Evolutionary conservation across 139 green algal species (phyloP).

Genomic region (Yamagishiella unicocca): DNA sequence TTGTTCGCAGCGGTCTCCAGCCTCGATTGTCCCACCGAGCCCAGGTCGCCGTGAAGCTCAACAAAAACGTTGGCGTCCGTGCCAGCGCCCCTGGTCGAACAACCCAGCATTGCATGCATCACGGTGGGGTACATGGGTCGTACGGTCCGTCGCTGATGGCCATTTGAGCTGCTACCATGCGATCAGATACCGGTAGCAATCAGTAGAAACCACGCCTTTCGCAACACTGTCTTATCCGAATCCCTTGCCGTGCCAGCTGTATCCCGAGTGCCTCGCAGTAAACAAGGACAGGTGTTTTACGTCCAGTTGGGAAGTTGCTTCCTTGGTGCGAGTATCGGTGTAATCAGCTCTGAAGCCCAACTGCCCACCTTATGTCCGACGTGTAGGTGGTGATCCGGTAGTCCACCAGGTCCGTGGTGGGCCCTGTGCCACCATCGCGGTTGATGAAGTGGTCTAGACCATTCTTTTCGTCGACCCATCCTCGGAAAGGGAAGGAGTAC

Average conservation of each 20-base stretch:
- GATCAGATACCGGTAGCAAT: too few species aligned
- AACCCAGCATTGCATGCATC: not conserved
- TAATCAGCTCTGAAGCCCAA: too few species aligned
- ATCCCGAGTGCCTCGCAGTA: too few species aligned
- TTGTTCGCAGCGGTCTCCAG: slow-evolving; percentile 52
- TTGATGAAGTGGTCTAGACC: slow-evolving; percentile 62
- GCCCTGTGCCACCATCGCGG: slow-evolving; percentile 43
- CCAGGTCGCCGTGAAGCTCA: slow-evolving; percentile 49
- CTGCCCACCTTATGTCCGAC: slow-evolving; percentile 52
- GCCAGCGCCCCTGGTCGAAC: slow-evolving; percentile 46
- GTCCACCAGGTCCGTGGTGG: slow-evolving; percentile 44
- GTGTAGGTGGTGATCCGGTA: slow-evolving; percentile 60
- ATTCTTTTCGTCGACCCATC: slow-evolving; percentile 61
- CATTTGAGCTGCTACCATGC: too few species aligned
- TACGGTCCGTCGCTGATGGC: too few species aligned
- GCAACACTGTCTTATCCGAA: too few species aligned
- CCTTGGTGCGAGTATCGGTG: too few species aligned
- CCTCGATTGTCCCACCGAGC: slow-evolving; percentile 34
- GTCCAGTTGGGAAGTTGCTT: too few species aligned
- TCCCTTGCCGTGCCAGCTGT: too few species aligned
- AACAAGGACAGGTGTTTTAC: too few species aligned
- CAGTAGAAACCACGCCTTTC: too few species aligned
- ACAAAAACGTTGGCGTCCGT: slow-evolving; percentile 63
- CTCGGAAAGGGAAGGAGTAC: slow-evolving; percentile 55
- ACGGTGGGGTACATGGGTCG: too few species aligned